phyloP scores from a whole-genome alignment of 2,329 filamentous ascomycete species.

The Pestalotiopsis sp. region DNA sequence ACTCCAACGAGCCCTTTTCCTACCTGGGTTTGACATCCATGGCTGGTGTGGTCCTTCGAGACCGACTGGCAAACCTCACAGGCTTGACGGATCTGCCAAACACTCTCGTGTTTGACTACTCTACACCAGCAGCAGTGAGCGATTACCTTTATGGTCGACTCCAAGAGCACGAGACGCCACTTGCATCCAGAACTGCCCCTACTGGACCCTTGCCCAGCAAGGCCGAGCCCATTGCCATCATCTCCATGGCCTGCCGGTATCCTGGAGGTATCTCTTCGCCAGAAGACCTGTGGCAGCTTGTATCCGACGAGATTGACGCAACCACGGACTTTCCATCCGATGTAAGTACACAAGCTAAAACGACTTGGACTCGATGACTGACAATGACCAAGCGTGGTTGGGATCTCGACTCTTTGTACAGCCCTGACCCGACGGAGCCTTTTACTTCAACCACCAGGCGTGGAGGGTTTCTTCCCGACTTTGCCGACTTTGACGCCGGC shows the following conservation, averaged over 20 bases:
- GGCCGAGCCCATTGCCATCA: constrained; percentile 4
- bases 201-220: background rate
- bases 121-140: constrained; percentile 1
- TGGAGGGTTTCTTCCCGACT: constrained; percentile 4
- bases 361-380: background rate
- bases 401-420: constrained; percentile 4
- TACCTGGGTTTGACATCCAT: constrained; percentile 3
- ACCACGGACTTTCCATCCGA: constrained; percentile 6
- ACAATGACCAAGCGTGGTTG: constrained; percentile 6
- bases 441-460: constrained; percentile 8
- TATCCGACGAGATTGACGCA: constrained; percentile 7
- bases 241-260: constrained; percentile 7
- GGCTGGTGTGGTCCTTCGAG: constrained; percentile 8
- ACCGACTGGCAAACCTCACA: constrained; percentile 8
- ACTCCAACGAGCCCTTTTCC: background rate
- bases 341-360: background rate
- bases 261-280: constrained; percentile 8
- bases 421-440: constrained; percentile 3
- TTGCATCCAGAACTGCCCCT: background rate
- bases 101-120: constrained; percentile 9
- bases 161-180: background rate
- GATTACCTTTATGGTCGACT: constrained; percentile 3
- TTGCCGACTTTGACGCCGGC: constrained; percentile 8
- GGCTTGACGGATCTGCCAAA: constrained; percentile 5
- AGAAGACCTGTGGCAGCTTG: constrained; percentile 6